Conservation (phyloP, 805 yeast genomes). For the Metschnikowia reukaufii region DNA sequence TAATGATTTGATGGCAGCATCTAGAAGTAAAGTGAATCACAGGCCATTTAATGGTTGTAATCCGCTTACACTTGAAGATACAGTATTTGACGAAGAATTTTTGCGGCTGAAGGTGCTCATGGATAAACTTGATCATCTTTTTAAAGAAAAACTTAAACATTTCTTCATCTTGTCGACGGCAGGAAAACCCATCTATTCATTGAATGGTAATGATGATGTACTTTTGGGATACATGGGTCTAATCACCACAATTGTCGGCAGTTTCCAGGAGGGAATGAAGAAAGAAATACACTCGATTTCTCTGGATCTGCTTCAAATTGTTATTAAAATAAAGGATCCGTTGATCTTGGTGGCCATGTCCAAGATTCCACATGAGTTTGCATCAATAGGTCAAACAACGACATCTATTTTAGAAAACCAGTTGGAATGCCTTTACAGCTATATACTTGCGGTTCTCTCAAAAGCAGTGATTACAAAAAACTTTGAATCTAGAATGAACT, state of each 20-base stretch:
- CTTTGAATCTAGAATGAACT: constrained; percentile 70
- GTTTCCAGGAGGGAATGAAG: constrained; percentile 50
- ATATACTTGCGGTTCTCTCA: constrained; percentile 79
- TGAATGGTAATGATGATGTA: constrained; percentile 69
- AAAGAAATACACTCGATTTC: constrained; percentile 51
- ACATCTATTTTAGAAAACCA: constrained; percentile 42
- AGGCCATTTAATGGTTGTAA: constrained; percentile 2
- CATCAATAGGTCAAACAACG: background rate
- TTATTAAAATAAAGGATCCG: constrained; percentile 64
- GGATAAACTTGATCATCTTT: constrained; percentile 21
- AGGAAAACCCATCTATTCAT: constrained; percentile 84
- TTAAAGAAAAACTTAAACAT: constrained; percentile 53
- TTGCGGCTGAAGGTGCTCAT: constrained; percentile 12
- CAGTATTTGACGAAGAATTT: constrained; percentile 11
- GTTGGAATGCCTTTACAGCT: constrained; percentile 70
- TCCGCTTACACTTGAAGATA: constrained; percentile 13
- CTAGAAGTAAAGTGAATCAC: background rate
- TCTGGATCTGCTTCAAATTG: constrained; percentile 51
- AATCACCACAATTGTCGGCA: constrained; percentile 73
- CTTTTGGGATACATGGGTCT: constrained; percentile 74
- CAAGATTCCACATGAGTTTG: constrained; percentile 45
- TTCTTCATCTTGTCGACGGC: constrained; percentile 79
- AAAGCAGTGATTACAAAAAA: constrained; percentile 70
- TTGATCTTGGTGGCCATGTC: constrained; percentile 72
- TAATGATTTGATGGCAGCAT: constrained; percentile 10